phyloP scores from a whole-genome alignment of 169 alveolate species.

The Amoebophrya sp. region DNA sequence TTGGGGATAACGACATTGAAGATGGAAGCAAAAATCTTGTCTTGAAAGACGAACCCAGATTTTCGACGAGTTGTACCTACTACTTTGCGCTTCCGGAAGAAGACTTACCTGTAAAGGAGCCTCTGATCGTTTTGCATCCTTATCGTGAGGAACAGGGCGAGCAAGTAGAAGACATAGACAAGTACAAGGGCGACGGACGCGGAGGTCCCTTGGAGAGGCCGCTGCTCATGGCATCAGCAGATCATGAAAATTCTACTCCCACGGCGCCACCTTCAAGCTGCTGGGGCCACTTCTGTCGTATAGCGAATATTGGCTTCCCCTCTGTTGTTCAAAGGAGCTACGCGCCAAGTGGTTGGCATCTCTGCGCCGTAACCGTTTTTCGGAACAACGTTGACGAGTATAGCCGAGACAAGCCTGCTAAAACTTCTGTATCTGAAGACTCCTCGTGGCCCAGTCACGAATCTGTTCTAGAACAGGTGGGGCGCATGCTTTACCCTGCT shows the following conservation, averaged over 20 bases:
- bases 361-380: neutral
- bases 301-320: neutral
- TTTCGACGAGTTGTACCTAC: neutral
- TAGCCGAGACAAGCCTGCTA: neutral
- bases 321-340: neutral
- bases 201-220: neutral
- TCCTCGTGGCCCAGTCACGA: neutral
- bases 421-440: too few species aligned
- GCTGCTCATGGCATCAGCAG: neutral
- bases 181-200: neutral
- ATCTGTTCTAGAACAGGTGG: neutral
- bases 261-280: neutral
- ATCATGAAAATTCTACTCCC: neutral
- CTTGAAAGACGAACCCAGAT: neutral
- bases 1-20: too few species aligned
- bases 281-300: neutral
- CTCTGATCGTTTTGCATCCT: neutral
- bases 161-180: neutral
- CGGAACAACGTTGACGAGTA: neutral
- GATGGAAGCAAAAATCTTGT: too few species aligned
- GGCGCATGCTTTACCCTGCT: neutral
- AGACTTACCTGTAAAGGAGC: neutral
- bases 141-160: neutral
- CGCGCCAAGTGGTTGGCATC: neutral
- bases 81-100: neutral